These are phyloP conservation scores for Suillus americanus DNA, from an alignment of 768 basidiomycete genomes.

Conservation along the genomic window DNA sequence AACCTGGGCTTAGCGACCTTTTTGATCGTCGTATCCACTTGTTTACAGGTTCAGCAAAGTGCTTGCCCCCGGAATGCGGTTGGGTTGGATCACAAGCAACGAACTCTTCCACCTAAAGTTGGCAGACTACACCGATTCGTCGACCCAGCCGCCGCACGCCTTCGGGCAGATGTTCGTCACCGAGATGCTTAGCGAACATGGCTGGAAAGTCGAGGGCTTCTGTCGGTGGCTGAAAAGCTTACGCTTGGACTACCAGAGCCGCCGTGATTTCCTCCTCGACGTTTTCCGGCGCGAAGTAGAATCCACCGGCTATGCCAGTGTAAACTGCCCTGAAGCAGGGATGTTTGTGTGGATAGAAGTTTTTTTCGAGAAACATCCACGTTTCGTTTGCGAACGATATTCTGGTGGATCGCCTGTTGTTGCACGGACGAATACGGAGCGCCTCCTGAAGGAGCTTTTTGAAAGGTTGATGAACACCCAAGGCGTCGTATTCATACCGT, in stretches of 20 bases:
- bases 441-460: conserved; percentile 42
- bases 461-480: conserved; percentile 27
- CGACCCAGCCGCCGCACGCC: conserved; percentile 41
- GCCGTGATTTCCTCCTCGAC: conserved; percentile 41
- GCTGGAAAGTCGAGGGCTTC: conserved; percentile 40
- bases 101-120: conserved; percentile 36
- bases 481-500: conserved; percentile 41
- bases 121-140: conserved; percentile 35
- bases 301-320: conserved; percentile 26
- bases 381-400: conserved; percentile 19
- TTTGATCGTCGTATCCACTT: background rate
- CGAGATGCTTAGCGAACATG: conserved; percentile 33
- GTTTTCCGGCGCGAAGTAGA: conserved; percentile 28
- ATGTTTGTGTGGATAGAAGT: conserved; percentile 49
- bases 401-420: conserved; percentile 6
- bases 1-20: conserved; percentile 4
- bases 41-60: conserved; percentile 38
- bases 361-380: conserved; percentile 36
- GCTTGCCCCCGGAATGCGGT: conserved; percentile 45
- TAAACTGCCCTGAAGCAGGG: conserved; percentile 35
- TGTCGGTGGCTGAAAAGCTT: conserved; percentile 38
- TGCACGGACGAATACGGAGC: conserved; percentile 33
- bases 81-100: conserved; percentile 41
- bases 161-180: conserved; percentile 41
- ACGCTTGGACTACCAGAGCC: conserved; percentile 41